Conservation (phyloP, 2,329 filamentous ascomycete genomes). For the Davidsoniella eucalypti region DNA sequence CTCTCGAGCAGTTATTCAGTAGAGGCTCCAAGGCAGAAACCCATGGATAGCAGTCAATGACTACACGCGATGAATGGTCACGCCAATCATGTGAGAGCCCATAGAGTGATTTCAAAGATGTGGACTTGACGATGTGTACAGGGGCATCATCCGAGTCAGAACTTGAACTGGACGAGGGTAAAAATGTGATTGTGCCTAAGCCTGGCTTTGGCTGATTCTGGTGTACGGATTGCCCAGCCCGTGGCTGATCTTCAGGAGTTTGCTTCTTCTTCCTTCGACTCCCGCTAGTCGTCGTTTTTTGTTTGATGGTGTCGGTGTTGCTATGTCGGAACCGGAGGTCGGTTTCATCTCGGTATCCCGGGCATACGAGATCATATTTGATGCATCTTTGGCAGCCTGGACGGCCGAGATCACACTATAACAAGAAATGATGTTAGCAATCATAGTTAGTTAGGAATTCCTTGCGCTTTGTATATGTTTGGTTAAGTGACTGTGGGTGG, state of each 20-base stretch:
- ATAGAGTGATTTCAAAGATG: background rate
- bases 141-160: constrained; percentile 1
- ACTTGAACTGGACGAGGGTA: background rate
- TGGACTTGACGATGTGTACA: background rate
- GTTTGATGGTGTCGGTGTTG: constrained; percentile 12
- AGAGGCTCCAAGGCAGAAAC: constrained; percentile 10
- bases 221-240: background rate
- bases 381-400: constrained; percentile 11
- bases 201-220: background rate
- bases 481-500: background rate
- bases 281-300: background rate
- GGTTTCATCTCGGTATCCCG: constrained; percentile 11
- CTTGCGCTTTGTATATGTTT: too few species aligned
- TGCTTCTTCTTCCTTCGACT: background rate
- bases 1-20: constrained; percentile 3
- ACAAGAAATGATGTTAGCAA: background rate
- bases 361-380: constrained; percentile 10
- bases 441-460: background rate
- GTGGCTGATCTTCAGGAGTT: background rate
- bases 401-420: constrained; percentile 11
- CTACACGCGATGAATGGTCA: constrained; percentile 5
- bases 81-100: constrained; percentile 8
- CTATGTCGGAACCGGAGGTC: constrained; percentile 13
- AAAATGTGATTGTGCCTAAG: background rate
- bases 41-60: constrained; percentile 13